phyloP scores from a whole-genome alignment of 1,139 yeast genomes.

The Tardiomyces depauwii region DNA sequence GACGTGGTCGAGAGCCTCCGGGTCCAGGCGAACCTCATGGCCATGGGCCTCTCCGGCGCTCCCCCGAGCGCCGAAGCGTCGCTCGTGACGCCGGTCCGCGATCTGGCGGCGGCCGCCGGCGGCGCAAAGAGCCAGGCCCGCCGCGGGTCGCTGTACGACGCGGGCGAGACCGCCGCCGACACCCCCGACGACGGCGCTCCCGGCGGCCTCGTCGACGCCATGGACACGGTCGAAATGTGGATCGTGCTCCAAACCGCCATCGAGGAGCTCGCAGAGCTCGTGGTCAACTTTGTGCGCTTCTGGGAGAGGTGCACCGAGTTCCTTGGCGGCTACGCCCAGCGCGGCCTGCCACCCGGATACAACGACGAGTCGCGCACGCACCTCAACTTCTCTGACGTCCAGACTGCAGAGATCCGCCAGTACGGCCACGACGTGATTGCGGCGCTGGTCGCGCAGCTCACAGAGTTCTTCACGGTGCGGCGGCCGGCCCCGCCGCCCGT shows the following conservation, averaged over 20 bases:
- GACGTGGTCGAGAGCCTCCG: conserved; percentile 29
- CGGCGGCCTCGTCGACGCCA: conserved; percentile 29
- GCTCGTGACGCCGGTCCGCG: not conserved
- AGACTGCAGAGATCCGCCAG: conserved; percentile 17
- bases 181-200: conserved; percentile 8
- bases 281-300: conserved; percentile 29
- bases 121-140: not conserved
- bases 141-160: not conserved
- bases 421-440: conserved; percentile 17
- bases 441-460: conserved; percentile 16
- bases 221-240: conserved; percentile 46
- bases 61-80: not conserved
- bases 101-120: not conserved
- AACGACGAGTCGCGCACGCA: conserved; percentile 30
- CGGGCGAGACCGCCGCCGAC: not conserved
- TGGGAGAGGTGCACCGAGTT: conserved; percentile 39
- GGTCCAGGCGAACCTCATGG: conserved; percentile 21
- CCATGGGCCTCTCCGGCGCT: conserved; percentile 2
- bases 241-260: conserved; percentile 34
- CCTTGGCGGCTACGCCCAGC: conserved; percentile 34
- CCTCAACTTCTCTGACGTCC: conserved; percentile 18
- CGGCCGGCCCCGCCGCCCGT: not conserved
- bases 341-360: conserved; percentile 32
- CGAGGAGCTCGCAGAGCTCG: conserved; percentile 28
- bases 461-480: conserved; percentile 15